Evolutionary conservation across 108 stramenopile species (phyloP).

Genomic region (Nitzschia putrida): DNA sequence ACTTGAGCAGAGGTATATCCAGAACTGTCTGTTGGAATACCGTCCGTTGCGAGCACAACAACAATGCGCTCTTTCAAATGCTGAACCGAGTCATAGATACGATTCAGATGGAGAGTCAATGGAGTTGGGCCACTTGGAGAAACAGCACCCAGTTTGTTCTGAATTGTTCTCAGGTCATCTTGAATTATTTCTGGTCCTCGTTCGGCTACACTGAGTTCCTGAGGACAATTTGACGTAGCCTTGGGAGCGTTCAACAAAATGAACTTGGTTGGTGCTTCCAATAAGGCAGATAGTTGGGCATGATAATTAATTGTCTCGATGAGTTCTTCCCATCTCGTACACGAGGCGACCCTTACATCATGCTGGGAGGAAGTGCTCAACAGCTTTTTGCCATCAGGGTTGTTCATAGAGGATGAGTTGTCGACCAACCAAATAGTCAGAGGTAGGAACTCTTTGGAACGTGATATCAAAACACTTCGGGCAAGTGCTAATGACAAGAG

Average conservation of each 20-base stretch:
- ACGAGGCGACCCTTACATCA: conserved; percentile 21
- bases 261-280: conserved; percentile 70
- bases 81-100: conserved; percentile 43
- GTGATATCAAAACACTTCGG: conserved; percentile 20
- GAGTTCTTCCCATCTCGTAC: conserved; percentile 80
- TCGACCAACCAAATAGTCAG: conserved; percentile 57
- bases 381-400: conserved; percentile 57
- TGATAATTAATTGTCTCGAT: conserved; percentile 65
- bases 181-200: conserved; percentile 33
- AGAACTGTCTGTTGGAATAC: conserved; percentile 65
- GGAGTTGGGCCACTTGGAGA: conserved; percentile 66
- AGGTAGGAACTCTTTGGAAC: conserved; percentile 22
- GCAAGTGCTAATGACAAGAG: conserved; percentile 7
- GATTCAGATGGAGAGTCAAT: conserved; percentile 52
- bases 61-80: conserved; percentile 57
- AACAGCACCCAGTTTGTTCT: conserved; percentile 28
- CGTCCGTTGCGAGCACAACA: conserved; percentile 81
- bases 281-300: conserved; percentile 55
- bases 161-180: conserved; percentile 40
- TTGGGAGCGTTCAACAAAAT: conserved; percentile 58
- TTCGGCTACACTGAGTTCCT: conserved; percentile 56
- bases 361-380: conserved; percentile 19
- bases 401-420: conserved; percentile 70
- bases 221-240: conserved; percentile 32
- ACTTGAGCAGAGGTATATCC: conserved; percentile 39